These are phyloP conservation scores for Selaginella moellendorffii DNA, from an alignment of 75 land plant genomes.

Conservation along the genomic window DNA sequence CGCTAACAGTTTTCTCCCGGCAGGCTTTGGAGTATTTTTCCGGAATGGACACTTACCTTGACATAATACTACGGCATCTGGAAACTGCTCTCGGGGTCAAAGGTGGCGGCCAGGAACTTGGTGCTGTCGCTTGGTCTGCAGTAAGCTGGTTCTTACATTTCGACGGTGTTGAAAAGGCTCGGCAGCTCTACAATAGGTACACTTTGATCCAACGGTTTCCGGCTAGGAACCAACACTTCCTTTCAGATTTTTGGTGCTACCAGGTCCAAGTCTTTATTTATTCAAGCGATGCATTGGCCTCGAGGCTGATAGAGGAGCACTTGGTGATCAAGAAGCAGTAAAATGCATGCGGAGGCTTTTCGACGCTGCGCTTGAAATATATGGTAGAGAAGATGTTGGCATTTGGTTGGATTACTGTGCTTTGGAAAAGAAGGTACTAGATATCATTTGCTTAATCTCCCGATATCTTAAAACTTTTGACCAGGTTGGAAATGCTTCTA, in stretches of 20 bases:
- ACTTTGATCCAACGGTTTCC: not conserved
- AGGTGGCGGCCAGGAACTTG: conserved; percentile 30
- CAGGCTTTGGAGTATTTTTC: conserved; percentile 53
- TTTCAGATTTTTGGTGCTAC: conserved; percentile 56
- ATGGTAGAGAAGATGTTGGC: conserved; percentile 33
- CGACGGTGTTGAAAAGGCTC: conserved; percentile 42
- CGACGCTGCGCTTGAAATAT: conserved; percentile 49
- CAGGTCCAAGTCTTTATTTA: conserved; percentile 47
- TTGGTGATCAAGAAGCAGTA: conserved; percentile 42
- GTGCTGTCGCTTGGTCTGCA: conserved; percentile 44
- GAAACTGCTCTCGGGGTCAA: conserved; percentile 22
- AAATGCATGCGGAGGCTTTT: conserved; percentile 45
- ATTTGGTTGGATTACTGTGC: conserved; percentile 67
- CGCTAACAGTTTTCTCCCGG: not conserved
- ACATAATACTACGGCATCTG: conserved; percentile 34
- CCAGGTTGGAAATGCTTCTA: conserved; percentile 61
- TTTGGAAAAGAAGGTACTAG: conserved; percentile 64
- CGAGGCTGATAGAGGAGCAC: conserved; percentile 44
- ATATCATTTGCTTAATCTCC: too few species aligned
- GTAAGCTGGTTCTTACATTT: conserved; percentile 41
- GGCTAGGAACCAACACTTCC: not conserved
- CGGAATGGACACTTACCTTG: conserved; percentile 29
- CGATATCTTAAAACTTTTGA: too few species aligned
- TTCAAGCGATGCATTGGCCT: conserved; percentile 55
- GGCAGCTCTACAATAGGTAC: conserved; percentile 56